Evolutionary conservation across 2,329 filamentous ascomycete species (phyloP).

Genomic region (Fusarium annulatum): DNA sequence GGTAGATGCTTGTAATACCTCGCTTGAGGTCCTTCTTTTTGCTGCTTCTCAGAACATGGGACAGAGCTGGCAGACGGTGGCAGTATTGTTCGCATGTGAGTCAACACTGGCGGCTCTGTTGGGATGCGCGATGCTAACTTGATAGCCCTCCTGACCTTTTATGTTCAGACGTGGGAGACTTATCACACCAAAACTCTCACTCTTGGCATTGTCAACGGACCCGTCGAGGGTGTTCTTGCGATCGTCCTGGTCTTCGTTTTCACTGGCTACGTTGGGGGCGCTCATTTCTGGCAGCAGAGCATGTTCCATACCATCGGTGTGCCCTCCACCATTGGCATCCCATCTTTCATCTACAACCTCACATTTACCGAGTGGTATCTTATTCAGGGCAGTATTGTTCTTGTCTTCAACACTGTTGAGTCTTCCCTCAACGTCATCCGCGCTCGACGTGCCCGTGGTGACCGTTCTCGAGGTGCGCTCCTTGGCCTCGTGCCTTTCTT

Average conservation of each 20-base stretch:
- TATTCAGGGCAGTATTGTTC: constrained; percentile 82
- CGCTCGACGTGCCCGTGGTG: constrained; percentile 78
- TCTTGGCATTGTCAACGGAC: constrained; percentile 90
- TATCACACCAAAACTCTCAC: constrained; percentile 98
- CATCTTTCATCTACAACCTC: constrained; percentile 77
- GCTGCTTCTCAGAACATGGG: constrained; percentile 93
- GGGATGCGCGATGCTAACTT: constrained; percentile 13
- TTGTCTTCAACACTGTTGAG: constrained; percentile 85
- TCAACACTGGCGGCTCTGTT: constrained; percentile 18
- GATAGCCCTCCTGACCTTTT: constrained; percentile 91
- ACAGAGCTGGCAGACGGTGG: constrained; percentile 88
- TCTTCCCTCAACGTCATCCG: constrained; percentile 86
- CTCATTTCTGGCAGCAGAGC: constrained; percentile 91
- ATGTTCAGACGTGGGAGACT: constrained; percentile 99
- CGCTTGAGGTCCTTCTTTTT: constrained; percentile 92
- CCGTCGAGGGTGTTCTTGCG: constrained; percentile 92
- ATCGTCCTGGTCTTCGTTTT: constrained; percentile 83
- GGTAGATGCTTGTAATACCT: constrained; percentile 95
- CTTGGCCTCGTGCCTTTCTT: constrained; percentile 87
- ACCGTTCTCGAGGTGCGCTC: constrained; percentile 78
- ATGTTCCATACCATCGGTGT: constrained; percentile 79
- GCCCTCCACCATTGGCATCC: constrained; percentile 71
- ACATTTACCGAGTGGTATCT: constrained; percentile 95
- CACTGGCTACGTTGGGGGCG: constrained; percentile 87
- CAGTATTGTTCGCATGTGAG: constrained; percentile 84